These are phyloP conservation scores for Colletotrichum magnum DNA, from an alignment of 2,329 filamentous ascomycete species.

Conservation along the genomic window DNA sequence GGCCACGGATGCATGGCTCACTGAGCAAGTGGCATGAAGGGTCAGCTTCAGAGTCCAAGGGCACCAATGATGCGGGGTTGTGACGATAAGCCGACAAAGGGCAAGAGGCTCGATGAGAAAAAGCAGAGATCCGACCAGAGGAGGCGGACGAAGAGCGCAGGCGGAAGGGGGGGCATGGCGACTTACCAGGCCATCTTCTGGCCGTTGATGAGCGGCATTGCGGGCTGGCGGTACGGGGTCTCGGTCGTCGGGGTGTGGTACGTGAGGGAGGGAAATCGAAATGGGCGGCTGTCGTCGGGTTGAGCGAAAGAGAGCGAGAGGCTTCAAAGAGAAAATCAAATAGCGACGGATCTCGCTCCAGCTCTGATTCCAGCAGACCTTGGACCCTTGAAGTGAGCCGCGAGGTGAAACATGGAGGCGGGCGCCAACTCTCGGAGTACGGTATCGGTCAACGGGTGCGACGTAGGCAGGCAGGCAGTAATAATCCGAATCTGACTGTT, in stretches of 20 bases:
- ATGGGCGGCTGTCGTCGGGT: not conserved
- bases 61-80: slow-evolving; percentile 11
- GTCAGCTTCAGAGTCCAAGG: slow-evolving; percentile 36
- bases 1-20: slow-evolving; percentile 81
- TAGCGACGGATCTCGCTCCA: slow-evolving; percentile 3
- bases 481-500: no score
- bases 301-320: not conserved
- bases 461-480: no score
- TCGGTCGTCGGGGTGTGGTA: slow-evolving; percentile 11
- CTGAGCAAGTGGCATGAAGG: slow-evolving; percentile 54
- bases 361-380: slow-evolving; percentile 30
- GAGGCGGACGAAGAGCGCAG: slow-evolving; percentile 7
- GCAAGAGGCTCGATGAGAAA: not conserved
- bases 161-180: slow-evolving; percentile 32
- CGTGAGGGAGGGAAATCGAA: not conserved
- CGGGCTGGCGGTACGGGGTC: slow-evolving; percentile 42
- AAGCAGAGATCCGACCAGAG: slow-evolving; percentile 19
- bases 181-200: slow-evolving; percentile 82
- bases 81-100: slow-evolving; percentile 12
- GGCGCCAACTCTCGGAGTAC: slow-evolving; percentile 27
- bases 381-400: slow-evolving; percentile 33
- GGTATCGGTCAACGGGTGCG: not conserved
- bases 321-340: slow-evolving; percentile 13
- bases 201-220: slow-evolving; percentile 78
- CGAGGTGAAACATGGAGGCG: slow-evolving; percentile 40